Base-by-base conservation (phyloP, 1,284 basidiomycete genomes). In the Lentinula novae-zelandiae region DNA sequence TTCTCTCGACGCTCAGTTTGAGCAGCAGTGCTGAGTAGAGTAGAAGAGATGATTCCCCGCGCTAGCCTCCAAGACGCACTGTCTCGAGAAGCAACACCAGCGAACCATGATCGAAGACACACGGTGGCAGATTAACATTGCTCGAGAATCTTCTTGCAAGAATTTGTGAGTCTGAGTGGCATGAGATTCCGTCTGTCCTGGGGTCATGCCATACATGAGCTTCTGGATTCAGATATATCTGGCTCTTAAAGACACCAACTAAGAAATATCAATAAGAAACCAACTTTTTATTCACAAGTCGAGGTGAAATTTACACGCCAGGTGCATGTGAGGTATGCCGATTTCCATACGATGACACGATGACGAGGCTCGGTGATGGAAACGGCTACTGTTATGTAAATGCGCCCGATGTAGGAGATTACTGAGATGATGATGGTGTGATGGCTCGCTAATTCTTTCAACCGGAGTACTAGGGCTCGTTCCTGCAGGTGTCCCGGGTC, bases 171-270 rank as follows among this genome's bases (percentile, higher is more conserved):
- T 78, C 60, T 78, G 77, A 51, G 78, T 76, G 2, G 84, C 79
- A 44, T 85, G 76, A 33, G 77, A 73, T 20, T 82, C 80, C 3
- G 80, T 82, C 80, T 3, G 80, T 76, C 66, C 82, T 75, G 0
- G 80, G 82, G 59, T 86, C 82, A n/a, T 75, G 71, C 38, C 85
- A 72, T 49, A 78, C 76, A 9, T 74, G 80, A 13, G 82, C 79
- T 69, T 95, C 92, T 4, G 94, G 75, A 64, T 93, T 85, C 67
- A 93, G 79, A 69, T 93, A 94, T 39, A 85, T 76, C 67, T 90
- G 86, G 10, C 83, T 85, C 72, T 95, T 92, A 66, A 93, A 93
- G 9, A 92, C 84, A 0, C 92, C 93, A 0, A 95, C 93, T 0
- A 84, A 85, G 8, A 22, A 12, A 20, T 42, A 27, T 57, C 12